Base-by-base conservation (phyloP, 2,329 filamentous ascomycete genomes). In the Beauveria brongniartii region DNA sequence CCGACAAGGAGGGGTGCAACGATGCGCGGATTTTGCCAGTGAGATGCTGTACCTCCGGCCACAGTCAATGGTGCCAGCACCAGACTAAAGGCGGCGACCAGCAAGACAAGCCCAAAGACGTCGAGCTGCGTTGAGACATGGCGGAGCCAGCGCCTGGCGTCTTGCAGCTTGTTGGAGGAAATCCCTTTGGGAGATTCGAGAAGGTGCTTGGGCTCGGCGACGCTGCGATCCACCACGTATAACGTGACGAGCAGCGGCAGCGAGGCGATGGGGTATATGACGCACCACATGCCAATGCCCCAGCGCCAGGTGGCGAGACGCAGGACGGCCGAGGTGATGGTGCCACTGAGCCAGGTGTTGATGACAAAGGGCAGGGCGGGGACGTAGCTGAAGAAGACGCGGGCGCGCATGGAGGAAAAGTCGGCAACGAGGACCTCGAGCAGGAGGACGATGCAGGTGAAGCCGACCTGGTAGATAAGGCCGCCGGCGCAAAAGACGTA, bases 301-400 rank as follows among this genome's bases (percentile, higher is more conserved):
- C 83, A 87, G 62, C 78, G 72, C 85, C 85, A 88, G 1, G 74
- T 78, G 0, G 81, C 81, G 2, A 67, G 69, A 0, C 61, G 65
- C 22, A 86, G 67, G 0, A 86, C 81, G 0, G 80, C 76, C 0
- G 70, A 68, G 0, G 81, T 78, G 55, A 88, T 72, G 63, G 82
- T 79, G 22, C 84, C 85, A 63, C 81, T 82, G 16, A 87, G 77
- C 84, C 84, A 88, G 0, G 84, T 84, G 66, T 87, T 87, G 69
- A 84, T 75, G 50, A 86, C 67, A 66, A 84, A 86, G 0, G 84
- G 84, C 3, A 79, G 68, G 0, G 81, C 80, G 0, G 83, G 83
- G n/a, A 88, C 73, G 59, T 84, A 87, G 22, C 81, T 84, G 73
- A 85, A 86, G 62, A 87, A 76, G 2, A 87, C 74, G 62, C 84